These are phyloP conservation scores for Aureobasidium vineae DNA, from an alignment of 2,329 filamentous ascomycete genomes.

Conservation along the genomic window DNA sequence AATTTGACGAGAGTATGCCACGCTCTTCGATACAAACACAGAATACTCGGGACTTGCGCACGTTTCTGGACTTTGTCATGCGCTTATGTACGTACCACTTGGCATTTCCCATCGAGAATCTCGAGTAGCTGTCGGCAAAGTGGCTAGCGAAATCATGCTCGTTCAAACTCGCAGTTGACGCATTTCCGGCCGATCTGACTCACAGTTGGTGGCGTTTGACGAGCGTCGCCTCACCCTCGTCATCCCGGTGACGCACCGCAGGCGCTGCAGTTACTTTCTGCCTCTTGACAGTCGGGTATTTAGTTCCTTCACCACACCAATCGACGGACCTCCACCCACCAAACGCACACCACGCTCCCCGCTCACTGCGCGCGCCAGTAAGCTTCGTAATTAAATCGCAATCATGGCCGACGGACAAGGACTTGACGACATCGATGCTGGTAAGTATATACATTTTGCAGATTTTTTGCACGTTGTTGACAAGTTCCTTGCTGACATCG, in stretches of 20 bases:
- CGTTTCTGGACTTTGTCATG: too few species aligned
- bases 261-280: constrained; percentile 2
- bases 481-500: constrained; percentile 62
- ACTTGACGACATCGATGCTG: constrained; percentile 16
- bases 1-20: too few species aligned
- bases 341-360: constrained; percentile 3
- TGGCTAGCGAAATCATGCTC: background rate
- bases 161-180: background rate
- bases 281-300: background rate
- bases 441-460: constrained; percentile 15
- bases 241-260: background rate
- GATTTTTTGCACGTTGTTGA: constrained; percentile 16
- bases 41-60: too few species aligned
- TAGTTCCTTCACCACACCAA: background rate
- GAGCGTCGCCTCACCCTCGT: constrained; percentile 3
- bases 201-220: background rate
- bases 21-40: too few species aligned
- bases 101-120: constrained; percentile 1
- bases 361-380: background rate
- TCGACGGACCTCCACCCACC: background rate
- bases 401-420: constrained; percentile 15
- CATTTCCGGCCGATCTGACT: constrained; percentile 2
- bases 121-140: background rate
- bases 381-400: constrained; percentile 1
- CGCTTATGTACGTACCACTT: constrained; percentile 1